These are phyloP conservation scores for Zygosaccharomyces sapae DNA, from an alignment of 1,139 yeast genomes.

Conservation along the genomic window DNA sequence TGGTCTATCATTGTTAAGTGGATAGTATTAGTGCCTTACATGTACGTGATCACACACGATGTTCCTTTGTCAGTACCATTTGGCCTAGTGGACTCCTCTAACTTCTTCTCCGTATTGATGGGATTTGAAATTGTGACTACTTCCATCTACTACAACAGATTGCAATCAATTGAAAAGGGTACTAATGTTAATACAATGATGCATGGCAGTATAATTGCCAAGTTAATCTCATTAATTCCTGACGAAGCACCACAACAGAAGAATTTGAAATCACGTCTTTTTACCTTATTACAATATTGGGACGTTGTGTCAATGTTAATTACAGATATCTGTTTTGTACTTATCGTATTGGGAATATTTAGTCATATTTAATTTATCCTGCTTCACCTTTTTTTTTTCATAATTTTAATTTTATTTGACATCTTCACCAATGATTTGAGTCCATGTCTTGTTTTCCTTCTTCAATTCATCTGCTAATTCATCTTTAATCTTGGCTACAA, in stretches of 20 bases:
- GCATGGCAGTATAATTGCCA: conserved; percentile 30
- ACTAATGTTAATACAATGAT: conserved; percentile 29
- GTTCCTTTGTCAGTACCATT: conserved; percentile 7
- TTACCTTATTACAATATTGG: conserved; percentile 36
- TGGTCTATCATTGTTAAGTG: conserved; percentile 32
- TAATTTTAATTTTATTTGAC: conserved; percentile 32
- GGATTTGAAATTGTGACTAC: conserved; percentile 38
- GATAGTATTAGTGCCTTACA: conserved; percentile 30
- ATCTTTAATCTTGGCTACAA: conserved; percentile 71
- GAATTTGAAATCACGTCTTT: conserved; percentile 28
- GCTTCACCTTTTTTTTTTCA: too few relatives aligned
- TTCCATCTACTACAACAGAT: conserved; percentile 34
- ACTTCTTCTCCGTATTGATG: conserved; percentile 38
- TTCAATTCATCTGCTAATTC: conserved; percentile 65
- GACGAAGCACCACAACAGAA: conserved; percentile 34
- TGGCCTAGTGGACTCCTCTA: conserved; percentile 25
- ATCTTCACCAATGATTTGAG: conserved; percentile 62
- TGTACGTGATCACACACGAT: conserved; percentile 22
- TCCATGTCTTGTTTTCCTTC: conserved; percentile 80
- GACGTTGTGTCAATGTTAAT: conserved; percentile 40
- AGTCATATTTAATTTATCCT: conserved; percentile 24
- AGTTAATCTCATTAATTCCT: conserved; percentile 33
- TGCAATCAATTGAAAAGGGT: conserved; percentile 29
- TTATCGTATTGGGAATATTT: conserved; percentile 40
- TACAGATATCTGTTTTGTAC: conserved; percentile 41